These are phyloP conservation scores for Mycena capillaripes DNA, from an alignment of 768 basidiomycete species.

Conservation along the genomic window DNA sequence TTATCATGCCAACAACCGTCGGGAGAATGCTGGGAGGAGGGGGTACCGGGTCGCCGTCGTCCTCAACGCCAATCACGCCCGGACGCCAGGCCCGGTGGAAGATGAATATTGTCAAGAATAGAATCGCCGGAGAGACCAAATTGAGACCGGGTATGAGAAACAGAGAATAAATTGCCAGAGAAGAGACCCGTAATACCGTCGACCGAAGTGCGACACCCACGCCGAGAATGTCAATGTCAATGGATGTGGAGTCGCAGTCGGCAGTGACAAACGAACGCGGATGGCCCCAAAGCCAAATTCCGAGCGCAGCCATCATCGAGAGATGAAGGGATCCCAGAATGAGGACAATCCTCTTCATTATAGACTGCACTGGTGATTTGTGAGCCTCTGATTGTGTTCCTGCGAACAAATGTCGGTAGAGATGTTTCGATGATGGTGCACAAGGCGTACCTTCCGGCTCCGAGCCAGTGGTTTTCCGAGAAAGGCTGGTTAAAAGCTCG, in stretches of 20 bases:
- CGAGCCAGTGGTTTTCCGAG: no score
- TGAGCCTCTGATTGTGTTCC: no score
- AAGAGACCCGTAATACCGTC: not conserved
- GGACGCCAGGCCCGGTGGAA: not conserved
- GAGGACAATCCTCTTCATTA: not conserved
- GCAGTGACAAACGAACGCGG: not conserved
- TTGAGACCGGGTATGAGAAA: slow-evolving; percentile 12
- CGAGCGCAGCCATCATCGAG: slow-evolving; percentile 10
- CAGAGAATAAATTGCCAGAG: not conserved
- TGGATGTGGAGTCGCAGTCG: not conserved
- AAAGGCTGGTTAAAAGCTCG: no score
- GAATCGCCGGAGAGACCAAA: not conserved
- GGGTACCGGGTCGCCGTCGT: no score
- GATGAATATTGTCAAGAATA: not conserved
- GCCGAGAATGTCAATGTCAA: not conserved
- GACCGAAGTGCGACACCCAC: not conserved
- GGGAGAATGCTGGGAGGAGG: not conserved
- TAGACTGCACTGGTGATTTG: not conserved
- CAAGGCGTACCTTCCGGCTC: no score
- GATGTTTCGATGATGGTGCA: no score
- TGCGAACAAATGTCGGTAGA: no score
- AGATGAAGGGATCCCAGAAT: slow-evolving; percentile 11
- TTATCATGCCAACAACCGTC: not conserved
- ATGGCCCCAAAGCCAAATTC: slow-evolving; percentile 23
- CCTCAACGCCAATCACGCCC: no score